These are phyloP conservation scores for Neospermospora avenae DNA, from an alignment of 2,329 filamentous ascomycete genomes.

Conservation along the genomic window DNA sequence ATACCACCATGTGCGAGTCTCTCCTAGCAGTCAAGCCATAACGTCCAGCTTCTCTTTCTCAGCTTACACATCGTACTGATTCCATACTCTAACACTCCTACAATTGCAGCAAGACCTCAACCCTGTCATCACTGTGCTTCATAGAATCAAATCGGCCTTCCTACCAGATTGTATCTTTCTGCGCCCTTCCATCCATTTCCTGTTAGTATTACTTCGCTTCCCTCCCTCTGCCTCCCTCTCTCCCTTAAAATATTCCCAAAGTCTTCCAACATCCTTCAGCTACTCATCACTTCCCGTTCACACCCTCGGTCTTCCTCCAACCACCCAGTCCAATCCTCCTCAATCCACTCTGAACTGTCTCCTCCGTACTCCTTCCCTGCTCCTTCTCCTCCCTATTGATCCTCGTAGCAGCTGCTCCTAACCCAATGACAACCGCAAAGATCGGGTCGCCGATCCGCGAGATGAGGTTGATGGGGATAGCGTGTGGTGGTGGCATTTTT, in stretches of 20 bases:
- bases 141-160: no score
- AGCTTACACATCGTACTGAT: no score
- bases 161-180: no score
- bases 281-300: neutral
- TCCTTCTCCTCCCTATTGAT: constrained; percentile 53
- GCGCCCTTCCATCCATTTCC: no score
- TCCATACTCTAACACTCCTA: no score
- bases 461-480: constrained; percentile 29
- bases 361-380: constrained; percentile 28
- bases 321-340: constrained; percentile 20
- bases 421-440: constrained; percentile 51
- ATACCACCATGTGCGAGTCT: no score
- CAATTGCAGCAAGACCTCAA: no score
- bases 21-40: no score
- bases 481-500: constrained; percentile 28
- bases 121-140: no score
- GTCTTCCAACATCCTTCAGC: neutral
- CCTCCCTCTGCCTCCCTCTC: no score
- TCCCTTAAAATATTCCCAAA: neutral
- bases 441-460: constrained; percentile 49
- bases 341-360: constrained; percentile 34
- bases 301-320: neutral
- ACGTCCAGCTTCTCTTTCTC: no score
- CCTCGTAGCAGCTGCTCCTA: constrained; percentile 49
- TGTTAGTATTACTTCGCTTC: no score